Evolutionary conservation across 2,329 filamentous ascomycete genomes (phyloP), one percentile per base, ranked within the genome.

Genomic region (Diaporthe citriasiana): DNA sequence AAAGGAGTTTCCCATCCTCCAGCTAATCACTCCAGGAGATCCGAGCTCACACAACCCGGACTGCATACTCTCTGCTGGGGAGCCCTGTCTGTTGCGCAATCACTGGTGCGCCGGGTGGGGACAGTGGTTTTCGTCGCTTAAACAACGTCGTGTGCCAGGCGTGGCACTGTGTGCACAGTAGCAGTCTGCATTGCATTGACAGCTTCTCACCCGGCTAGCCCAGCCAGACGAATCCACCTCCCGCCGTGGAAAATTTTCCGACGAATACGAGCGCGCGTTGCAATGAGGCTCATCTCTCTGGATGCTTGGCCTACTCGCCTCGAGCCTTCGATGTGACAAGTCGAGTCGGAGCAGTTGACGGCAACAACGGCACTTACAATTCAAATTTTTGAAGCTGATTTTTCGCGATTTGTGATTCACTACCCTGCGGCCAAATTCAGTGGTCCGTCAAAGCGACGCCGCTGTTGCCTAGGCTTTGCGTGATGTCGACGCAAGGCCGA

Each of bases 61-160:
- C 63, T 45, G 55, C 63, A 35, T 60, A 42, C 25, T 25, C 5
- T 53, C 4, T 60, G 71, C 71, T 60, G 71, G 71, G 71, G 47
- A 33, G 17, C 71, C 71, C 40, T 57, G 60, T 69, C 50, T 30
- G 40, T 57, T 68, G 33, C 40, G 40, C 59, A 42, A 66, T 65
- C 69, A 72, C 71, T 56, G 53, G 50, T 35, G n/a, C 71, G 50
- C 35, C 27, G 9, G 57, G 55, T 65, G 65, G 71, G 60, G 50
- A 73, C 60, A 57, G 53, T 68, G 60, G 57, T 56, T 59, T 57
- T 66, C 60, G 59, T 69, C 60, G 71, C 51, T 42, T 27, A 71
- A 59, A 59, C 51, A 50, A 59, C 27, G 12, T 51, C 42, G 40
- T 38, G 27, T 13, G 22, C 40, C 30, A n/a, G 40, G 27, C 35